phyloP scores from a whole-genome alignment of 164 flowering plant species.

The Amborella trichopoda region DNA sequence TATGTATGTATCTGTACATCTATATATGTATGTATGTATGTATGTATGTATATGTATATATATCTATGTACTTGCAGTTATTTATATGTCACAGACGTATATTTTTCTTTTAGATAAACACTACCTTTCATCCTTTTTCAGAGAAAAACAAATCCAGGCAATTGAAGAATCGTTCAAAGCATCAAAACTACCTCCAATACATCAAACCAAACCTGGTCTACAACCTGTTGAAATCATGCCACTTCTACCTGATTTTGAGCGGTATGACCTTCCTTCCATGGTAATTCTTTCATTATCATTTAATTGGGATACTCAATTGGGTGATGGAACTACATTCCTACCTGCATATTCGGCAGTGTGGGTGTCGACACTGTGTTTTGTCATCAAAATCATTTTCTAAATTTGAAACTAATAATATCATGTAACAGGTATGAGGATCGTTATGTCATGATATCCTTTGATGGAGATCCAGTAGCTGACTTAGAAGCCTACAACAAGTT shows the following conservation, averaged over 20 bases:
- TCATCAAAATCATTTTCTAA: no score
- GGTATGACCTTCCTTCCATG: no score
- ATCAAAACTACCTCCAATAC: slow-evolving; percentile 63
- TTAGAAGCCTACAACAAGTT: slow-evolving; percentile 61
- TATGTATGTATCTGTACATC: no score
- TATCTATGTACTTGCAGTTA: background rate
- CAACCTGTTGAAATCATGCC: slow-evolving; percentile 75
- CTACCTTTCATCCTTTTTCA: slow-evolving; percentile 15
- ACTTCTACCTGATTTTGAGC: slow-evolving; percentile 72
- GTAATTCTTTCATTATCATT: no score
- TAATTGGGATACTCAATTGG: no score
- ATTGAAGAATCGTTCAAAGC: slow-evolving; percentile 90
- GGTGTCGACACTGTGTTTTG: no score
- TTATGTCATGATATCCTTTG: slow-evolving; percentile 65
- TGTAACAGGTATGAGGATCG: slow-evolving; percentile 57
- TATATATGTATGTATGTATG: no score
- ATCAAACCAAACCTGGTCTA: slow-evolving; percentile 55
- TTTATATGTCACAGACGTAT: background rate
- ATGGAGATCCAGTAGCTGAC: slow-evolving; percentile 90
- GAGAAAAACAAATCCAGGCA: slow-evolving; percentile 78
- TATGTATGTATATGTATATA: no score
- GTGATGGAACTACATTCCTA: no score
- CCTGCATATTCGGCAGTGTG: no score
- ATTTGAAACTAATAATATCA: no score
- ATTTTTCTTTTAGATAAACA: background rate